phyloP scores from a whole-genome alignment of 176 grass and related monocot species.

The Triticum turgidum region DNA sequence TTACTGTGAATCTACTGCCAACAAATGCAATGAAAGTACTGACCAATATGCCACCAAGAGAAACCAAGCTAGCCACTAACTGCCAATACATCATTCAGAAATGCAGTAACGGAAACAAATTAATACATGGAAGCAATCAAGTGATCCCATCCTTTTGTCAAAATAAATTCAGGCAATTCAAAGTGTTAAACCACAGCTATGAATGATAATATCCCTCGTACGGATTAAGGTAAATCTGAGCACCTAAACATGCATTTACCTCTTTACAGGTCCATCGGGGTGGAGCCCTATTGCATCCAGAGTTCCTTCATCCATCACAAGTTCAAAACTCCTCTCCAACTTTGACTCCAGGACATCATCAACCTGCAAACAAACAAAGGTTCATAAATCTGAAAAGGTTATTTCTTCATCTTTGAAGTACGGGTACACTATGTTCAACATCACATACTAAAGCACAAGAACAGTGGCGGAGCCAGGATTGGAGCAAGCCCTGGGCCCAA shows the following conservation, averaged over 20 bases:
- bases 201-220: neutral
- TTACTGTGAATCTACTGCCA: neutral
- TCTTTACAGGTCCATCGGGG: conserved; percentile 83
- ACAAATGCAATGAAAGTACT: conserved; percentile 22
- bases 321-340: conserved; percentile 80
- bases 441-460: neutral
- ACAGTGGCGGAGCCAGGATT: no score
- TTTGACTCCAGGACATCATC: conserved; percentile 96
- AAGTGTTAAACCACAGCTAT: neutral
- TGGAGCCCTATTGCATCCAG: conserved; percentile 82
- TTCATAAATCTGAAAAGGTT: neutral
- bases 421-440: neutral
- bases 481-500: no score
- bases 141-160: neutral
- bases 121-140: neutral
- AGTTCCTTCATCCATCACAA: conserved; percentile 96
- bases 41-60: conserved; percentile 81
- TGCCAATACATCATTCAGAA: conserved; percentile 98
- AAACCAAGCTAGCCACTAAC: conserved; percentile 69
- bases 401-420: conserved; percentile 12
- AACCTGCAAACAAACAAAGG: conserved; percentile 41
- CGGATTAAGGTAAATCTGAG: neutral
- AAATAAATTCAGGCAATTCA: neutral
- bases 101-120: conserved; percentile 24
- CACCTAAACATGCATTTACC: conserved; percentile 36